A percentile compares a stretch with the other conserved stretches of the same genome.
Conservation (phyloP, 1,284 basidiomycete genomes). For the Moesziomyces sp. region DNA sequence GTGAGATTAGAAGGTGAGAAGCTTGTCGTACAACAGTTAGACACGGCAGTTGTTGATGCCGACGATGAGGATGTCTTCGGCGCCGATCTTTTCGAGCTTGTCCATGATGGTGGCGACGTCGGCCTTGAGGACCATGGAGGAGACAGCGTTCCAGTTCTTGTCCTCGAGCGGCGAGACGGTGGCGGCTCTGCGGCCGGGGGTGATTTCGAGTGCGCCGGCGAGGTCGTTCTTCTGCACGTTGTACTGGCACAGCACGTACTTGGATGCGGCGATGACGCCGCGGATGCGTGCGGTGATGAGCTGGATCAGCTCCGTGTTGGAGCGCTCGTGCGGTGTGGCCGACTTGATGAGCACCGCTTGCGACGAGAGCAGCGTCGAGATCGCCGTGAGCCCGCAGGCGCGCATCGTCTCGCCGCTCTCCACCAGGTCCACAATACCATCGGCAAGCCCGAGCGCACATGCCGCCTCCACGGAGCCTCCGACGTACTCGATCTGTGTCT, state of each 20-base stretch:
- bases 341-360: constrained; percentile 96
- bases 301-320: constrained; percentile 76
- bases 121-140: constrained; percentile 89
- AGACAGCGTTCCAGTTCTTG: constrained; percentile 87
- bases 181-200: constrained; percentile 89
- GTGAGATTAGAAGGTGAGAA: background rate
- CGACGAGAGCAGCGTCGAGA: constrained; percentile 80
- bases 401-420: constrained; percentile 99
- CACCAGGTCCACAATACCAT: constrained; percentile 77
- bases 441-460: constrained; percentile 93
- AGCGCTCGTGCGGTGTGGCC: constrained; percentile 74
- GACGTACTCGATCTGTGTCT: constrained; percentile 90
- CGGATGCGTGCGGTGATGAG: constrained; percentile 88
- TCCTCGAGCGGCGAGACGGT: constrained; percentile 89
- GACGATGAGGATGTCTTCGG: constrained; percentile 89
- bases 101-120: constrained; percentile 91
- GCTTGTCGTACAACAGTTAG: constrained; percentile 66
- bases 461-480: constrained; percentile 98
- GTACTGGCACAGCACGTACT: constrained; percentile 91
- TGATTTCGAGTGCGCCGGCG: constrained; percentile 76
- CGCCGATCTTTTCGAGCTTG: constrained; percentile 81
- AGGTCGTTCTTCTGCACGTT: constrained; percentile 81
- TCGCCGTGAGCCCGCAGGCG: constrained; percentile 92
- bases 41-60: constrained; percentile 94
- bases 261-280: constrained; percentile 88